Base-by-base conservation (phyloP, 805 yeast genomes). In the Yarrowia porcina region DNA sequence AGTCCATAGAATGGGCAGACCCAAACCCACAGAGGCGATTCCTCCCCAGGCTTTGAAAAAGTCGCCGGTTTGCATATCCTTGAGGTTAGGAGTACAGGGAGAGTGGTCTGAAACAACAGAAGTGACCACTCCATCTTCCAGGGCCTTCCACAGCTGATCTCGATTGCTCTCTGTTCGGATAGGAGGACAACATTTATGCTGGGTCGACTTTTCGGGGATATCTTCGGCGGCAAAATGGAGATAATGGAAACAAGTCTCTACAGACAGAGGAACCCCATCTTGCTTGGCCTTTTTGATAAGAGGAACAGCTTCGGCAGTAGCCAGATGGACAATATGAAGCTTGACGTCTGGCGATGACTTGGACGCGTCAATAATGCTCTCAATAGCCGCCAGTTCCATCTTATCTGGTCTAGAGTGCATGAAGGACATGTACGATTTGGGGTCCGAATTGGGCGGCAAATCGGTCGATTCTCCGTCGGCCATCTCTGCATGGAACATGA, bases 21-120 rank as follows among this genome's bases (percentile, higher is more conserved):
- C 97, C 41, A 93, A 82, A 0, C 98, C 98, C 32, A 92, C 96
- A 1, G 96, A 89, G 1, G 96, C 81, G 41, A 92, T 90, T 10
- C 98, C 98, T 35, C 97, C 98, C 98, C 98, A 92, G 2, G 97
- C 96, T 35, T 86, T 82, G 68, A 92, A 84, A 72, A 92, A 92
- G 72, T 92, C 96, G 41, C 97, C 97, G 65, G 83, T 79, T 11
- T 84, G 87, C 60, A 90, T 78, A 21, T 89, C 88, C 74, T 92
- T 92, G 70, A 92, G 78, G 65, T 90, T 90, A 0, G 97, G 96
- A 0, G 97, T 90, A 75, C 98, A 92, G 2, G 97, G 98, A 4
- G 97, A 89, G 75, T 92, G 98, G 73, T 92, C 98, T 12, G 96
- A 88, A 7, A 93, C 97, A 4, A 92, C 96, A 3, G 97, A 85